phyloP scores from a whole-genome alignment of 1,284 basidiomycete species.

The Ceratobasidium sp. region DNA sequence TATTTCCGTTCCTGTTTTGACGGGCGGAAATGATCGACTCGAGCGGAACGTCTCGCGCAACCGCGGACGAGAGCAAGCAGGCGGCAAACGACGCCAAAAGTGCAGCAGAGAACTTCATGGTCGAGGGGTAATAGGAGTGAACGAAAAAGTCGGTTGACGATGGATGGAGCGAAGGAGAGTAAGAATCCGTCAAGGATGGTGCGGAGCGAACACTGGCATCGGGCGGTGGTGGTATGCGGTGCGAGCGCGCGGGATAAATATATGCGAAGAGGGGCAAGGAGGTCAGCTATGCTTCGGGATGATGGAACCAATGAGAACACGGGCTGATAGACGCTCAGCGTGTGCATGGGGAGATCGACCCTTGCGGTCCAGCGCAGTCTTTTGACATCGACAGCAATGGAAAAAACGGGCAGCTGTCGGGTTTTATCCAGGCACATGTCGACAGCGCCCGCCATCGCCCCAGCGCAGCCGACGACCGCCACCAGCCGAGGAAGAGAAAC shows the following conservation, averaged over 20 bases:
- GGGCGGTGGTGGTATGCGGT: slow-evolving; percentile 18
- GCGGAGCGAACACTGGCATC: slow-evolving; percentile 29
- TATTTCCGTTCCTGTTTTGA: slow-evolving; percentile 7
- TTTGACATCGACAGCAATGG: not conserved
- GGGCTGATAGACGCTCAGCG: slow-evolving; percentile 32
- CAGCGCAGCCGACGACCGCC: not conserved
- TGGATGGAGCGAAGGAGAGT: slow-evolving; percentile 32
- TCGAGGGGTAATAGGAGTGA: slow-evolving; percentile 12
- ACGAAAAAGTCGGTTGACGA: slow-evolving; percentile 33
- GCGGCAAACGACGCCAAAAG: slow-evolving; percentile 4
- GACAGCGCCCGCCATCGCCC: not conserved
- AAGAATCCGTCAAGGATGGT: slow-evolving; percentile 39
- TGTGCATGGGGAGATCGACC: not conserved
- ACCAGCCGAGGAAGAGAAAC: not conserved
- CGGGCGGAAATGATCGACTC: slow-evolving; percentile 4
- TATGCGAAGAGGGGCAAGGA: not conserved
- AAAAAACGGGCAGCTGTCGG: not conserved
- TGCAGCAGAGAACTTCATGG: slow-evolving; percentile 34
- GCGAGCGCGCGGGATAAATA: slow-evolving; percentile 6
- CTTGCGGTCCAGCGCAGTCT: slow-evolving; percentile 19
- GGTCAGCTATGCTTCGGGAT: slow-evolving; percentile 7
- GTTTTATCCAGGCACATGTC: slow-evolving; percentile 6
- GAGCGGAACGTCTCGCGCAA: slow-evolving; percentile 23
- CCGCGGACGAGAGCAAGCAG: slow-evolving; percentile 21
- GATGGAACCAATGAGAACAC: slow-evolving; percentile 7